Percentiles rank a stretch among this genome's conserved stretches.
These are phyloP conservation scores for Sarcocystis neurona DNA, from an alignment of 169 alveolate genomes.

Conservation along the genomic window DNA sequence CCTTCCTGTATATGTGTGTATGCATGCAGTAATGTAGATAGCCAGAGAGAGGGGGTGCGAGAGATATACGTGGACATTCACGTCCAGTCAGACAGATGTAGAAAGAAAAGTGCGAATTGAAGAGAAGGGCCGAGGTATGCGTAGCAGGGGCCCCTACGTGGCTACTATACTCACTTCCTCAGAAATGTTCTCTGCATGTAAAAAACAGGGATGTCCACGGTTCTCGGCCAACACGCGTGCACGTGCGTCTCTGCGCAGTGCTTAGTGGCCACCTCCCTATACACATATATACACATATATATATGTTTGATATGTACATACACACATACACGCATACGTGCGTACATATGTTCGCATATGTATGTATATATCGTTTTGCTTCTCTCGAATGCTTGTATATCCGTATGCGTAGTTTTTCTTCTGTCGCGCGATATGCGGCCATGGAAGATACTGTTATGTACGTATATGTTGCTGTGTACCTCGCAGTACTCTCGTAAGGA, in stretches of 20 bases:
- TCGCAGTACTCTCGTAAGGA: background rate
- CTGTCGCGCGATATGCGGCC: no score
- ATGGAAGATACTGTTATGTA: no score
- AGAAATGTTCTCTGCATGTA: background rate
- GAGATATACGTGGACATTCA: no score
- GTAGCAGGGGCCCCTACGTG: background rate
- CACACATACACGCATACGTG: background rate
- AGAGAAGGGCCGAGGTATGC: background rate
- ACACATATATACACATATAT: no score
- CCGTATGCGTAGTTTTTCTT: background rate
- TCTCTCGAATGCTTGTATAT: background rate
- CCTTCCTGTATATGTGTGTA: background rate
- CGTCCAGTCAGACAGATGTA: no score
- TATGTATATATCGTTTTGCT: background rate
- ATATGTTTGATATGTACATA: background rate
- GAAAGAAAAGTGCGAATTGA: background rate
- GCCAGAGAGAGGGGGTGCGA: no score
- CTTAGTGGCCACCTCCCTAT: background rate
- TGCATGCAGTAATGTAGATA: no score
- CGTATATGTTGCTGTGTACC: background rate
- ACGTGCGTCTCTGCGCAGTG: background rate
- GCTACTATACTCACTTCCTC: background rate
- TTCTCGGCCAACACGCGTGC: background rate
- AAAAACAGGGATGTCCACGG: background rate
- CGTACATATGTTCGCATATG: background rate